These are phyloP conservation scores for Luvunga scandens DNA, from an alignment of 345 rosid genomes.

Conservation along the genomic window DNA sequence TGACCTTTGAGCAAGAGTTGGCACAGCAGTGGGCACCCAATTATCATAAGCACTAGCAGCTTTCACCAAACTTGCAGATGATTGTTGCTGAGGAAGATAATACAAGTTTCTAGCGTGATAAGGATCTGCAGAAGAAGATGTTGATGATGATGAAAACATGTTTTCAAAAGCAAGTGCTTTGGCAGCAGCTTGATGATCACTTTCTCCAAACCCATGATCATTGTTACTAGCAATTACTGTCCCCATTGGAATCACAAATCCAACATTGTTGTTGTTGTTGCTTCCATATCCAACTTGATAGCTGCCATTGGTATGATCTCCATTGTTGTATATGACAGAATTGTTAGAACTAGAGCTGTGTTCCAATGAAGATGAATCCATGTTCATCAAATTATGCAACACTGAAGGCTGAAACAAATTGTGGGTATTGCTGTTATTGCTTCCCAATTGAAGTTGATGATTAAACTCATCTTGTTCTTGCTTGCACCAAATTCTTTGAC, in stretches of 20 bases:
- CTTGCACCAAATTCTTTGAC: conserved; percentile 60
- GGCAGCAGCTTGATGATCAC: conserved; percentile 6
- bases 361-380: conserved; percentile 45
- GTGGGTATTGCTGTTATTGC: conserved; percentile 29
- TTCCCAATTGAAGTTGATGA: conserved; percentile 35
- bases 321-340: conserved; percentile 43
- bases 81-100: conserved; percentile 39
- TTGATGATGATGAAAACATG: conserved; percentile 26
- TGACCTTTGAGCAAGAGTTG: conserved; percentile 37
- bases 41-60: conserved; percentile 29
- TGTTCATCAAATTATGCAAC: conserved; percentile 41
- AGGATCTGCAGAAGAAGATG: conserved; percentile 34
- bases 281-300: conserved; percentile 22
- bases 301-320: conserved; percentile 20
- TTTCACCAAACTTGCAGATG: conserved; percentile 14
- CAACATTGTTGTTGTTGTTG: conserved; percentile 11
- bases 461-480: conserved; percentile 54
- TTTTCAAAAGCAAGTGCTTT: conserved; percentile 29
- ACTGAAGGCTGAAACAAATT: conserved; percentile 49
- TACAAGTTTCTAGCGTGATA: conserved; percentile 43
- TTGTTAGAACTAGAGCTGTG: conserved; percentile 47
- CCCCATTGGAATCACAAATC: conserved; percentile 35
- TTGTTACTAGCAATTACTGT: conserved; percentile 28
- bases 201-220: conserved; percentile 27
- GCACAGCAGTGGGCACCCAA: conserved; percentile 48